Evolutionary conservation across 495 filamentous ascomycete genomes (phyloP).

Genomic region (Neurospora sp.): DNA sequence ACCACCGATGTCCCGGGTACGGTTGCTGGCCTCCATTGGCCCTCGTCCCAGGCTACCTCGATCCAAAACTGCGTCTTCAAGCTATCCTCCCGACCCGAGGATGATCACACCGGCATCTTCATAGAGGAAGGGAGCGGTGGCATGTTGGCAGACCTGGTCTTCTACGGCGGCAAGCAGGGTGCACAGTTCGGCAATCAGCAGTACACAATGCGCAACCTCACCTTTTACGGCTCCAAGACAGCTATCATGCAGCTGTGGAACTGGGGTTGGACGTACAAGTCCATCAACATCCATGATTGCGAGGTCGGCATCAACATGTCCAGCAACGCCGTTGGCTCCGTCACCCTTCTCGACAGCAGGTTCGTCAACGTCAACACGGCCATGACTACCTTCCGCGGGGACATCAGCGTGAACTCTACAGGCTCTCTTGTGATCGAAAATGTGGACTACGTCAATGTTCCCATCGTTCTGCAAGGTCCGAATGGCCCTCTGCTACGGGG

Average conservation of each 20-base stretch:
- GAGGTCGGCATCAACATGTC: conserved; percentile 70
- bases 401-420: conserved; percentile 46
- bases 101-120: conserved; percentile 62
- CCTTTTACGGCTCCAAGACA: conserved; percentile 73
- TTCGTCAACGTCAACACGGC: conserved; percentile 54
- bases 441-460: conserved; percentile 47
- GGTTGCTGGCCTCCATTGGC: conserved; percentile 83
- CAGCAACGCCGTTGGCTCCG: conserved; percentile 56
- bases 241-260: conserved; percentile 83
- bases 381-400: conserved; percentile 51
- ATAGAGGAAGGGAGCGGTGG: conserved; percentile 68
- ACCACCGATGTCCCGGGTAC: conserved; percentile 51
- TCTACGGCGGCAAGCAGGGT: conserved; percentile 56
- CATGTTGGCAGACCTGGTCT: conserved; percentile 60
- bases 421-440: conserved; percentile 75
- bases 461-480: conserved; percentile 43
- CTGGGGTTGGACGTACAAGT: conserved; percentile 82
- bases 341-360: conserved; percentile 68
- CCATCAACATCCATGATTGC: conserved; percentile 64
- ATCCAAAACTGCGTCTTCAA: conserved; percentile 79
- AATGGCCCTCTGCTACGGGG: conserved; percentile 37
- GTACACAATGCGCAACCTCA: conserved; percentile 80
- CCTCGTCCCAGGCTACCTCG: conserved; percentile 84
- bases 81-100: conserved; percentile 48
- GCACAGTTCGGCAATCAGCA: conserved; percentile 68